Evolutionary conservation across 192 early-diverging fungal species (phyloP).

Genomic region (Coemansia sp.): DNA sequence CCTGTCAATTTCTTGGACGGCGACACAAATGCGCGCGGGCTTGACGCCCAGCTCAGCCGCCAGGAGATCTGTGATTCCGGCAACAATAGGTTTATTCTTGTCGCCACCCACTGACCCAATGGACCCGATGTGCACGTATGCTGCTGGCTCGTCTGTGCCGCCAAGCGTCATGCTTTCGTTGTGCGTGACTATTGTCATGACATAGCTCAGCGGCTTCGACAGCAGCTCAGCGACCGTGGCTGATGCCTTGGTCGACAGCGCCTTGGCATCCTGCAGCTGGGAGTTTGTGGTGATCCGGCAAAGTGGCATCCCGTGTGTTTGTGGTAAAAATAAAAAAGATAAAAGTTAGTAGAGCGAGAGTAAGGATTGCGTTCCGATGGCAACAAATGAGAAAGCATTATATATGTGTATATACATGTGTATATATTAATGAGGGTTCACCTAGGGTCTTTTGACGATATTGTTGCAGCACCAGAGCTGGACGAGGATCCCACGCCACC

Average conservation of each 20-base stretch:
- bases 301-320: conserved; percentile 28
- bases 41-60: conserved; percentile 12
- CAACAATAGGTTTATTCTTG: conserved; percentile 17
- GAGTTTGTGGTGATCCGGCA: conserved; percentile 20
- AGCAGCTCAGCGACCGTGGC: conserved; percentile 21
- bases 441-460: too few relatives aligned
- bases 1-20: conserved; percentile 17
- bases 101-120: conserved; percentile 26
- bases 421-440: too few relatives aligned
- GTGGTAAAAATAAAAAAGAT: not conserved
- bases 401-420: too few relatives aligned
- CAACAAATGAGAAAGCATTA: too few relatives aligned
- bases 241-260: conserved; percentile 18
- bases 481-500: too few relatives aligned
- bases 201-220: conserved; percentile 27
- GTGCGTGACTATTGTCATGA: conserved; percentile 15
- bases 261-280: conserved; percentile 15
- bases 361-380: too few relatives aligned
- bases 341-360: not conserved
- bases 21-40: conserved; percentile 18
- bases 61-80: conserved; percentile 16
- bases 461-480: too few relatives aligned
- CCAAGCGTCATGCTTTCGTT: conserved; percentile 22
- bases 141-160: conserved; percentile 25
- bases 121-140: conserved; percentile 16